Evolutionary conservation across 306 rosid species (phyloP).

Genomic region (Cicer pinnatifidum): DNA sequence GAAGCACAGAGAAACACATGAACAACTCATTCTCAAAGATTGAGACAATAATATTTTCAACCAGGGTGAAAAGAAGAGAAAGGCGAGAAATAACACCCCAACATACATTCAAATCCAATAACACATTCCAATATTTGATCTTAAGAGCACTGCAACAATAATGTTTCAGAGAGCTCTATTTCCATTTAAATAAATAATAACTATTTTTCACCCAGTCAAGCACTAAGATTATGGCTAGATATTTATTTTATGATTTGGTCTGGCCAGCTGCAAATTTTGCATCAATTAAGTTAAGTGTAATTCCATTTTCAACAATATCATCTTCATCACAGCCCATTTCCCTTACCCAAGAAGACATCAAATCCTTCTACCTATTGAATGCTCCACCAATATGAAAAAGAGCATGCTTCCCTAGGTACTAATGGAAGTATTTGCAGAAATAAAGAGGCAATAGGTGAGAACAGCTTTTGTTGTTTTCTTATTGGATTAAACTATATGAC

Average conservation of each 20-base stretch:
- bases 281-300: not conserved
- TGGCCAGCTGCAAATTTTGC: conserved; percentile 27
- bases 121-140: conserved; percentile 14
- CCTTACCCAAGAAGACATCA: not conserved
- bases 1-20: conserved; percentile 30
- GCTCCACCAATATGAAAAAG: not conserved
- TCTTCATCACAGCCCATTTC: not conserved
- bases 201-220: not conserved
- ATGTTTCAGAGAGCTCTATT: not conserved
- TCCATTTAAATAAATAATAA: conserved; percentile 26
- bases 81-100: conserved; percentile 24
- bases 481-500: conserved; percentile 27
- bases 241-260: not conserved
- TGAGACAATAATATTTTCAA: conserved; percentile 36
- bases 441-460: conserved; percentile 4
- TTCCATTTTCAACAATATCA: conserved; percentile 30
- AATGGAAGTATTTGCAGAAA: not conserved
- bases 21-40: conserved; percentile 9
- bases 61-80: conserved; percentile 12
- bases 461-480: not conserved
- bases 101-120: conserved; percentile 21
- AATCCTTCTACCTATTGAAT: not conserved
- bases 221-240: not conserved
- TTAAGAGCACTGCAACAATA: not conserved
- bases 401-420: not conserved